A percentile compares a stretch with the other conserved stretches of the same genome.
Conservation (phyloP, 495 filamentous ascomycete genomes). For the Aspergillus taichungensis region DNA sequence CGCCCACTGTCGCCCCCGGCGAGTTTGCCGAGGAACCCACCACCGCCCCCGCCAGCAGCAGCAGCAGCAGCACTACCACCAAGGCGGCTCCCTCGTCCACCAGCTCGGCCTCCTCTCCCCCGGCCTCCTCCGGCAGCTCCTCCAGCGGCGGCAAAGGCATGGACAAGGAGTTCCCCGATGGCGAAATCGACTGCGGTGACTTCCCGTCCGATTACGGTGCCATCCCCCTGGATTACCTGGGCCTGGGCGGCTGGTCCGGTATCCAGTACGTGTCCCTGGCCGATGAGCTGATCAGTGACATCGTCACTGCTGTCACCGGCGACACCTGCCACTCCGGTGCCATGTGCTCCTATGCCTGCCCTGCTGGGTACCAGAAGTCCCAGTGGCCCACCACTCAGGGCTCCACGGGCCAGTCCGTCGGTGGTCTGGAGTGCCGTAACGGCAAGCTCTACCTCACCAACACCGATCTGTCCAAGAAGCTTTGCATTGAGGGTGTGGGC, state of each 20-base stretch:
- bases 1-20: slow-evolving; percentile 16
- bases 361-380: slow-evolving; percentile 80
- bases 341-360: slow-evolving; percentile 93
- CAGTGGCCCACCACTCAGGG: slow-evolving; percentile 87
- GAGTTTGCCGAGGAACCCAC: slow-evolving; percentile 24
- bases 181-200: slow-evolving; percentile 54
- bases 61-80: slow-evolving; percentile 12
- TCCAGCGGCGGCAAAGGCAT: slow-evolving; percentile 43
- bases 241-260: slow-evolving; percentile 69
- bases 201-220: slow-evolving; percentile 87
- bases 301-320: slow-evolving; percentile 51
- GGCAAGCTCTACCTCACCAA: slow-evolving; percentile 78
- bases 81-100: slow-evolving; percentile 4
- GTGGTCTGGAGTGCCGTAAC: slow-evolving; percentile 69
- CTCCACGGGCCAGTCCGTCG: slow-evolving; percentile 72
- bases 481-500: slow-evolving; percentile 68
- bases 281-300: slow-evolving; percentile 43
- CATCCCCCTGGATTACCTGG: slow-evolving; percentile 56
- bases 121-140: slow-evolving; percentile 12
- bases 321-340: slow-evolving; percentile 48
- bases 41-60: slow-evolving; percentile 9
- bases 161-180: slow-evolving; percentile 67
- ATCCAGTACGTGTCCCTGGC: slow-evolving; percentile 51
- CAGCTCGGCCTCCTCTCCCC: slow-evolving; percentile 10
- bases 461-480: slow-evolving; percentile 46